Conservation (phyloP, 371 early-diverging fungal genomes). For the Umbelopsis sp. region DNA sequence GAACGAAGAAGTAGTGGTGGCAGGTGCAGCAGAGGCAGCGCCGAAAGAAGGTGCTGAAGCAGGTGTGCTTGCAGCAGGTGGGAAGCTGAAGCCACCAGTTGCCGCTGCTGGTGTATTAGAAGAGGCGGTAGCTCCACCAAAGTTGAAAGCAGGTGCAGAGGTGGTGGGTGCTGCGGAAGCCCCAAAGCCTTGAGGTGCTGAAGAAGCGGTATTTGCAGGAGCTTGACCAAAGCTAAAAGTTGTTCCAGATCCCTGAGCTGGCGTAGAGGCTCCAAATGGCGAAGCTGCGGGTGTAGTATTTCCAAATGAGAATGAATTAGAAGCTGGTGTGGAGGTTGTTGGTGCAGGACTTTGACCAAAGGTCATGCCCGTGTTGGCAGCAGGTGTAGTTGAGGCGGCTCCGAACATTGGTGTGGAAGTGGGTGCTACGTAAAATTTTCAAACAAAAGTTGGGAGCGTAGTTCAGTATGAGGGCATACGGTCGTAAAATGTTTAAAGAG, state of each 20-base stretch:
- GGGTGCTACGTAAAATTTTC: background rate
- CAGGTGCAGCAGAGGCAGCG: background rate
- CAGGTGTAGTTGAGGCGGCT: conserved; percentile 10
- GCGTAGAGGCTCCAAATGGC: conserved; percentile 8
- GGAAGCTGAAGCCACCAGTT: conserved; percentile 14
- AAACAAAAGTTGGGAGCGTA: background rate
- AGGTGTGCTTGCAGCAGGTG: background rate
- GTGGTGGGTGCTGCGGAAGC: conserved; percentile 25
- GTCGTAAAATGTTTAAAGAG: background rate
- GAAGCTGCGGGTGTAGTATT: conserved; percentile 15
- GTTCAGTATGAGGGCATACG: background rate
- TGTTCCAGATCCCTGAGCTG: background rate
- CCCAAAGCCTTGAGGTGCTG: conserved; percentile 9
- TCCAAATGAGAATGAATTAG: conserved; percentile 18
- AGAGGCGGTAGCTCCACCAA: conserved; percentile 21
- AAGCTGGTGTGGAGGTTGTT: conserved; percentile 19
- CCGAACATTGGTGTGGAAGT: background rate
- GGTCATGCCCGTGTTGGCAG: conserved; percentile 4
- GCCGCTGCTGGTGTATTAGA: conserved; percentile 19
- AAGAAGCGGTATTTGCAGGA: background rate
- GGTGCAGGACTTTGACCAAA: conserved; percentile 21
- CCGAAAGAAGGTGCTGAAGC: background rate
- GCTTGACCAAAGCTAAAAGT: conserved; percentile 19
- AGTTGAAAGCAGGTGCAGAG: conserved; percentile 19
- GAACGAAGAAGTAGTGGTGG: background rate